Evolutionary conservation across 1,284 basidiomycete genomes (phyloP), one percentile per base, ranked within the genome.

Genomic region (Trametes versicolor): DNA sequence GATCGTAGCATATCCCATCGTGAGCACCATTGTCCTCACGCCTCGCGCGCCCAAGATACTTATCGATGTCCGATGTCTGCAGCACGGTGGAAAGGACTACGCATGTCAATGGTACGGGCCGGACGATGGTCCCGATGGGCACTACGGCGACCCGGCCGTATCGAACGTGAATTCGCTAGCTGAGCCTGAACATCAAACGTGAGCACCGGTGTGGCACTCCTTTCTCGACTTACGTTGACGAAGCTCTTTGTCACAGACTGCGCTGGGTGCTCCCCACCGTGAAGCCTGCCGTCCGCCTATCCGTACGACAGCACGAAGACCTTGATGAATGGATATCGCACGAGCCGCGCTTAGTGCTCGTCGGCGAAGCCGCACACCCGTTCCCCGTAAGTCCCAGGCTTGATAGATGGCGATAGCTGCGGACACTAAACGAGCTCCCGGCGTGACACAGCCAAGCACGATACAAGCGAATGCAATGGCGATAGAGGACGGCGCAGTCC

Each of bases 401-500:
- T 13, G 12, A 19, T 5, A 17, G n/a, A 7, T 17, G 9, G 29
- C 8, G 29, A 4, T 9, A 13, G 1, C 5, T 17, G 21, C 21
- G 21, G 32, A n/a, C 10, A 39, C 19, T 37, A 1, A 58, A 2
- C 3, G 4, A 29, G 32, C 50, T 17, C 2, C 39, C 37, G 13
- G 5, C 0, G 10, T 32, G 25, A 32, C 61, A 65, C 75, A 50
- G 76, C 74, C 25, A 76, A 82, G 65, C 54, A 82, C n/a, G 39
- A 73, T 47, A 80, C 80, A 67, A 79, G 82, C 72, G 77, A 77
- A 70, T 65, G 82, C 70, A 78, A 81, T 8, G 76, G 80, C 37
- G 70, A 81, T 48, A 75, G 80, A 90, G 75, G 88, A 89, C 63
- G 85, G 81, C 5, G 85, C 85, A 6, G 83, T 87, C 8, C 79